These are phyloP conservation scores for Logfia minima DNA, from an alignment of 129 eudicot genomes.

Conservation along the genomic window DNA sequence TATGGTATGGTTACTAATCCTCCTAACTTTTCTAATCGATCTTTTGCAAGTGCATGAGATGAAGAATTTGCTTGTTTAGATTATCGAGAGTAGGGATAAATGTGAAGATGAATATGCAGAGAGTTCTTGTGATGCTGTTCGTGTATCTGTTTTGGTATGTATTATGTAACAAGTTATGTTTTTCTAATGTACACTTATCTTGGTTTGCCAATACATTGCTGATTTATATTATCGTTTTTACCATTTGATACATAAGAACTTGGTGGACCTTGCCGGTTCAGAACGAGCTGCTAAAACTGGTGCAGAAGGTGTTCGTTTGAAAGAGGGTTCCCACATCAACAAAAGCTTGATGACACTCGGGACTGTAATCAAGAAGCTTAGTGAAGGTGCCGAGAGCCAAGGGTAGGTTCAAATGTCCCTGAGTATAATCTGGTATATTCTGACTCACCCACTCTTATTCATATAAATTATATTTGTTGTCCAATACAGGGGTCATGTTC, in stretches of 20 bases:
- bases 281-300: slow-evolving; percentile 99
- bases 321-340: slow-evolving; percentile 99
- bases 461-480: slow-evolving; percentile 3
- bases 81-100: slow-evolving; percentile 96
- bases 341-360: slow-evolving; percentile 98
- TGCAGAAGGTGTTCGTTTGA: slow-evolving; percentile 98
- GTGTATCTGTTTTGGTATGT: slow-evolving; percentile 97
- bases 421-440: slow-evolving; percentile 13
- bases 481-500: slow-evolving; percentile 86
- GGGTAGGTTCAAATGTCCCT: slow-evolving; percentile 56
- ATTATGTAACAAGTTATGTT: background rate
- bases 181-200: background rate
- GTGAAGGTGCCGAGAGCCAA: slow-evolving; percentile 99
- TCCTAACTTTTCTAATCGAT: slow-evolving; percentile 1
- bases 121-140: slow-evolving; percentile 90
- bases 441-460: slow-evolving; percentile 4
- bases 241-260: slow-evolving; percentile 46
- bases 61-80: slow-evolving; percentile 42
- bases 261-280: slow-evolving; percentile 98
- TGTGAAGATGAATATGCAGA: slow-evolving; percentile 62
- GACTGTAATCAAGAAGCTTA: slow-evolving; percentile 90
- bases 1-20: slow-evolving; percentile 58
- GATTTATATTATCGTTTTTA: slow-evolving; percentile 9
- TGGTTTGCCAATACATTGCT: background rate
- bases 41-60: slow-evolving; percentile 1